Conservation (phyloP, 768 basidiomycete genomes). For the Astraeus odoratus region DNA sequence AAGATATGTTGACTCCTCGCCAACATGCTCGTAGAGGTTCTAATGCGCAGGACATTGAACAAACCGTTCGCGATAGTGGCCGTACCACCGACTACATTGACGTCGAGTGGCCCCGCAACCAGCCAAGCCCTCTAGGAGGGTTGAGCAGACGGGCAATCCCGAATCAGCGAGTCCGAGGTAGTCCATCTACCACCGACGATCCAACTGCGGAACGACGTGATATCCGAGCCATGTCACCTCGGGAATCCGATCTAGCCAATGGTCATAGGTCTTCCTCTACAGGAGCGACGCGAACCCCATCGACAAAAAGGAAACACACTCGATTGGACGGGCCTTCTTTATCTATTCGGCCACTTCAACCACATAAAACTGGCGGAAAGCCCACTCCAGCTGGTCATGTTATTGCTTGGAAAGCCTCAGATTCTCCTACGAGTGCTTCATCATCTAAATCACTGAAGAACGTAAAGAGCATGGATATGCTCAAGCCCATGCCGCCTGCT, state of each 20-base stretch:
- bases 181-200: slow-evolving; percentile 18
- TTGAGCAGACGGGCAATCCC: slow-evolving; percentile 11
- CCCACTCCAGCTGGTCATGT: slow-evolving; percentile 16
- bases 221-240: slow-evolving; percentile 1
- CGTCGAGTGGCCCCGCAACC: slow-evolving; percentile 14
- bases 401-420: slow-evolving; percentile 25
- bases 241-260: slow-evolving; percentile 14
- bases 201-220: slow-evolving; percentile 1
- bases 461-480: slow-evolving; percentile 24
- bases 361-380: slow-evolving; percentile 18
- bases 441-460: slow-evolving; percentile 25
- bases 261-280: slow-evolving; percentile 10
- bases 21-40: slow-evolving; percentile 24
- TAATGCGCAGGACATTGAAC: slow-evolving; percentile 21
- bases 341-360: slow-evolving; percentile 14
- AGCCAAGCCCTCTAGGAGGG: slow-evolving; percentile 6
- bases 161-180: slow-evolving; percentile 10
- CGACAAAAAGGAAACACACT: slow-evolving; percentile 14
- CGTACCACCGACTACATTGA: slow-evolving; percentile 15
- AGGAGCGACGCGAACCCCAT: slow-evolving; percentile 8
- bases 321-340: slow-evolving; percentile 15
- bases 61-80: slow-evolving; percentile 16
- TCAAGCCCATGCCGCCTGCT: slow-evolving; percentile 12
- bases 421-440: slow-evolving; percentile 26
- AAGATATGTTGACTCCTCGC: slow-evolving; percentile 24